phyloP scores from a whole-genome alignment of 305 asterid species.

The Salvia sclarea region DNA sequence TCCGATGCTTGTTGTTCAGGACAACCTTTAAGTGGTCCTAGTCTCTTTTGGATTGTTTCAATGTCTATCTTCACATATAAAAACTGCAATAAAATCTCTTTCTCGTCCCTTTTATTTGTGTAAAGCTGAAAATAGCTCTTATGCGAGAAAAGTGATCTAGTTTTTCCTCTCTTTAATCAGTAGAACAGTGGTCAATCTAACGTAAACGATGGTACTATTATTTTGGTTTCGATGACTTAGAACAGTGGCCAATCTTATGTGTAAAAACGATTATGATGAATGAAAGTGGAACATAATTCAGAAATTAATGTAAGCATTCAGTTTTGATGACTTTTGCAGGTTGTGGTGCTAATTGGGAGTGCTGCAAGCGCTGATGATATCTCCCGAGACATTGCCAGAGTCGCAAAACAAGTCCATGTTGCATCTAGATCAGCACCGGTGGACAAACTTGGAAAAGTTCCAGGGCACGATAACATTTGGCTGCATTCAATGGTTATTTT shows the following conservation, averaged over 20 bases:
- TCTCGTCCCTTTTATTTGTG: neutral
- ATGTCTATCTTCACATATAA: neutral
- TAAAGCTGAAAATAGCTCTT: neutral
- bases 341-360: conserved; percentile 82
- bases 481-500: conserved; percentile 65
- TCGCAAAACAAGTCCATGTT: conserved; percentile 86
- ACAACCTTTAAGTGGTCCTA: neutral
- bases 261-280: neutral
- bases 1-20: neutral
- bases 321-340: conserved; percentile 43
- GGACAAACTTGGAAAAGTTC: conserved; percentile 48
- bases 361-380: conserved; percentile 87
- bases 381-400: conserved; percentile 71
- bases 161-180: too few species aligned
- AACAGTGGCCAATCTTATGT: neutral
- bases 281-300: neutral
- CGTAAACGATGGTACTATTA: neutral
- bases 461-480: conserved; percentile 69
- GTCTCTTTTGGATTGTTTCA: neutral
- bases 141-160: neutral
- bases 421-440: conserved; percentile 59
- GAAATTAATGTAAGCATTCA: neutral
- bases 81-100: too few species aligned
- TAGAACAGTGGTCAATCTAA: too few species aligned
- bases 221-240: neutral